Percentiles rank a stretch among this genome's conserved stretches.
Evolutionary conservation across 495 filamentous ascomycete genomes (phyloP).

Genomic region (Aspergillus conjunctus): DNA sequence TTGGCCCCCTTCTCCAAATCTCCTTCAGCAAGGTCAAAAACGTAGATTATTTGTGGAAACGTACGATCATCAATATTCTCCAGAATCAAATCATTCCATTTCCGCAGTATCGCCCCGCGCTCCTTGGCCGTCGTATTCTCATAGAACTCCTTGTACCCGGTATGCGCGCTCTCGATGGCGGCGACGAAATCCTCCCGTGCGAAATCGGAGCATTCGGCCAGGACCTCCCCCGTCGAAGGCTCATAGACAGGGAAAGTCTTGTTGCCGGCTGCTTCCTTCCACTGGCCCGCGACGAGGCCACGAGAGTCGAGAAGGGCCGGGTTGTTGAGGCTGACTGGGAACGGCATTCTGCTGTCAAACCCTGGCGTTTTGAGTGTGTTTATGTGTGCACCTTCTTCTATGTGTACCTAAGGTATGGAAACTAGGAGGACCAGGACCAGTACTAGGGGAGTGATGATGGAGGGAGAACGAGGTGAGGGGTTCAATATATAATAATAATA

Average conservation of each 20-base stretch:
- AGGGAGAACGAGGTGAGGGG: no score
- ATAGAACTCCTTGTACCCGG: conserved; percentile 16
- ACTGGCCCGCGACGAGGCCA: conserved; percentile 6
- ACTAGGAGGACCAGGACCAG: no score
- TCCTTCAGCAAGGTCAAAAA: background rate
- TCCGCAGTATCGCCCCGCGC: conserved; percentile 55
- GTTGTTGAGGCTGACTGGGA: conserved; percentile 7
- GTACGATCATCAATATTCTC: conserved; percentile 80
- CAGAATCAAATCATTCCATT: conserved; percentile 79
- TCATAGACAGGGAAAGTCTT: conserved; percentile 20
- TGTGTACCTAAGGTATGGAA: no score
- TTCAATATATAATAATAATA: no score
- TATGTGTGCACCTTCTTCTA: background rate
- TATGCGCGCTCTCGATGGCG: conserved; percentile 32
- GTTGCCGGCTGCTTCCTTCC: conserved; percentile 2
- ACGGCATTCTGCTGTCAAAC: background rate
- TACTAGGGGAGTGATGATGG: no score
- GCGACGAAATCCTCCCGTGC: conserved; percentile 28
- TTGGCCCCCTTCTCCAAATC: background rate
- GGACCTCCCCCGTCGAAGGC: conserved; percentile 21
- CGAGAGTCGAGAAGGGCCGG: conserved; percentile 6
- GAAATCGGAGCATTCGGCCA: conserved; percentile 18
- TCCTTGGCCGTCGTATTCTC: conserved; percentile 18
- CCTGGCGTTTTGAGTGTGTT: background rate
- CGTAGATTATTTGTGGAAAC: conserved; percentile 21